Evolutionary conservation across 257 asterid species (phyloP), one percentile per base, ranked within the genome.

Genomic region (Leptodermis oblonga): DNA sequence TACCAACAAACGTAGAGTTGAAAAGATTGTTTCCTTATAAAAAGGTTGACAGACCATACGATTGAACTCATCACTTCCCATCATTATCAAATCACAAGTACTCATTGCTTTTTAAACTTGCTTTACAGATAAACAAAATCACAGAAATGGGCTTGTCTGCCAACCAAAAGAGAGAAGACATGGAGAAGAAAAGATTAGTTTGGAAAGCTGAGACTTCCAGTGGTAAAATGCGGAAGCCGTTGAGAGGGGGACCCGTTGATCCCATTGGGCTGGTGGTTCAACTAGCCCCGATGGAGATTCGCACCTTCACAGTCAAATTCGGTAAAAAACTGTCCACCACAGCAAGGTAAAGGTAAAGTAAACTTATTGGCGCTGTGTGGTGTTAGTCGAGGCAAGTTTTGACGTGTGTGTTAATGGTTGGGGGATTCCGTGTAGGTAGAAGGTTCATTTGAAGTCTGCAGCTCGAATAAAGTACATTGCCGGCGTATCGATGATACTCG

Each of bases 231-330:
- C 63, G 46, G 20, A 72, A 69, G 1, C 70, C 49, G 17, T 51
- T 26, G 31, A 80, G 93, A 86, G 95, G 99, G 1, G 81, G 78
- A 31, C 89, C 97, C 12, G 75, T 94, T 5, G 89, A 87, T 76
- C 95, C 95, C 7, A 36, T 36, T 8, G 72, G 83, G 76, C 67
- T 91, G 77, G 73, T 74, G 8, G 93, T 87, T 46, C 90, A 94
- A 71, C 92, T 94, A 1, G 85, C 86, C 15, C 96, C 97, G 1
- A 86, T 91, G 97, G 99, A 94, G 77, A 84, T 94, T 10, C 92
- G 97, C 13, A 94, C 95, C 36, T 94, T 94, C 70, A 46, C 84
- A 66, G 46, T 92, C 65, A 70, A 80, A 63, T 82, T 92, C 69
- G 71, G 64, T 45, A 54, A 74, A 18, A 68, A 68, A 37, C 20